phyloP scores from a whole-genome alignment of 192 early-diverging fungal species.

The Gaertneriomyces semiglobifer region DNA sequence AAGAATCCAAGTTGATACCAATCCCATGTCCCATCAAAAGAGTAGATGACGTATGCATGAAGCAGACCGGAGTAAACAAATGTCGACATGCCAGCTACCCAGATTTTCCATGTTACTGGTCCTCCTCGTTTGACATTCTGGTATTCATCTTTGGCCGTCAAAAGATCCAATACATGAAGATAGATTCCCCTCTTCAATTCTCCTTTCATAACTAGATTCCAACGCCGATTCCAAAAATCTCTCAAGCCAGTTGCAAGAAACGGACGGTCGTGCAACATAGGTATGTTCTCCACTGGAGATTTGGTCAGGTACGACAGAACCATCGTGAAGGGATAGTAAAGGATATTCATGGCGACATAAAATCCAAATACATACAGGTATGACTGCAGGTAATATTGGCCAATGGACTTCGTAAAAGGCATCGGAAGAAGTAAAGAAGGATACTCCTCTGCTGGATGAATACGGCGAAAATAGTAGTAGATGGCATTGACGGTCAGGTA shows the following conservation, averaged over 20 bases:
- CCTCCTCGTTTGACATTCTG: neutral
- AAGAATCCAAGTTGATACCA: conserved; percentile 2
- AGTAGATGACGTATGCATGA: neutral
- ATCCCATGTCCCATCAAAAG: neutral
- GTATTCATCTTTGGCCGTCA: neutral
- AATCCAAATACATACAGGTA: conserved; percentile 4
- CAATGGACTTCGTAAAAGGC: neutral
- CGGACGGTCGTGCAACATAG: neutral
- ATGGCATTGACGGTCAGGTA: conserved; percentile 2
- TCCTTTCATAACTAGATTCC: neutral
- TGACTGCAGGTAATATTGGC: neutral
- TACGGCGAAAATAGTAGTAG: neutral
- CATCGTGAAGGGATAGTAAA: neutral
- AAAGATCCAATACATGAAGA: neutral
- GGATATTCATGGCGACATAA: conserved; percentile 2
- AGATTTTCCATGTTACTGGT: neutral
- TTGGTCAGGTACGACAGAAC: neutral
- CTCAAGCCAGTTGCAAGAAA: neutral
- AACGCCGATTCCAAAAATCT: conserved; percentile 8
- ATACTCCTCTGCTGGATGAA: neutral
- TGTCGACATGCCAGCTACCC: neutral
- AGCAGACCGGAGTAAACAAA: conserved; percentile 2
- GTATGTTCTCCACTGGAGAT: neutral
- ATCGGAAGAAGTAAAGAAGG: neutral
- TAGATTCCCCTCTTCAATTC: neutral